These are phyloP conservation scores for Chlamydomonas schloesseri DNA, from an alignment of 139 green algal genomes.

Conservation along the genomic window DNA sequence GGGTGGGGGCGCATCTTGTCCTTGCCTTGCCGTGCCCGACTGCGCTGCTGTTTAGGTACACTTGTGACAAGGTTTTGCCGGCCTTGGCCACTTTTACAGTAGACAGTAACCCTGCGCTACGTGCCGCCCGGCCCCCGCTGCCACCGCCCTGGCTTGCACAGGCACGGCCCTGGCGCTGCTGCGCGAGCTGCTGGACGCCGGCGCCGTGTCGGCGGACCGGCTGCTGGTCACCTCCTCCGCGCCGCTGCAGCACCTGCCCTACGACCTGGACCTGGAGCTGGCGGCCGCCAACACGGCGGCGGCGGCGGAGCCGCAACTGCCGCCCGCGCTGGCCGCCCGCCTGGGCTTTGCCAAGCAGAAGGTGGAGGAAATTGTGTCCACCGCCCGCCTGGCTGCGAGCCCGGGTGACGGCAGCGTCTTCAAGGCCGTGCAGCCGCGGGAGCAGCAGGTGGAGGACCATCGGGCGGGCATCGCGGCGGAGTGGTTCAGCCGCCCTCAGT, in stretches of 20 bases:
- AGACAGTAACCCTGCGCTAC: no score
- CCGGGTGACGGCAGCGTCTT: background rate
- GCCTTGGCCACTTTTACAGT: no score
- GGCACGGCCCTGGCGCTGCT: conserved; percentile 54
- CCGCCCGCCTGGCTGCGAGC: background rate
- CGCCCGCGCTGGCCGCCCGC: conserved; percentile 12
- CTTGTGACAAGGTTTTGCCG: no score
- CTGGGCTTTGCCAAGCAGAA: conserved; percentile 91
- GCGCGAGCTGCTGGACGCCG: conserved; percentile 43
- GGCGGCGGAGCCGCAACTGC: background rate
- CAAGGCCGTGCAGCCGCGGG: no score
- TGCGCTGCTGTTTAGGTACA: no score
- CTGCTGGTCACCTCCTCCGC: conserved; percentile 69
- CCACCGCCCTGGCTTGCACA: background rate
- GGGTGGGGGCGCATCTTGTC: no score
- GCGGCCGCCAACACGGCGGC: no score
- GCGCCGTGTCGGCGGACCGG: background rate
- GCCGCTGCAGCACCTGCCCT: conserved; percentile 88
- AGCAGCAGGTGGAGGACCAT: background rate
- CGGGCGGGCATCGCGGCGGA: conserved; percentile 16
- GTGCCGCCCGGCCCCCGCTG: no score
- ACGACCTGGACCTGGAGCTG: conserved; percentile 59
- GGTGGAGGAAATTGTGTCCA: conserved; percentile 66
- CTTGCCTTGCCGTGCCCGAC: no score
- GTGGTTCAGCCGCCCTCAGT: conserved; percentile 64